Evolutionary conservation across 192 early-diverging fungal species (phyloP).

Genomic region (Phlyctochytrium planicorne): DNA sequence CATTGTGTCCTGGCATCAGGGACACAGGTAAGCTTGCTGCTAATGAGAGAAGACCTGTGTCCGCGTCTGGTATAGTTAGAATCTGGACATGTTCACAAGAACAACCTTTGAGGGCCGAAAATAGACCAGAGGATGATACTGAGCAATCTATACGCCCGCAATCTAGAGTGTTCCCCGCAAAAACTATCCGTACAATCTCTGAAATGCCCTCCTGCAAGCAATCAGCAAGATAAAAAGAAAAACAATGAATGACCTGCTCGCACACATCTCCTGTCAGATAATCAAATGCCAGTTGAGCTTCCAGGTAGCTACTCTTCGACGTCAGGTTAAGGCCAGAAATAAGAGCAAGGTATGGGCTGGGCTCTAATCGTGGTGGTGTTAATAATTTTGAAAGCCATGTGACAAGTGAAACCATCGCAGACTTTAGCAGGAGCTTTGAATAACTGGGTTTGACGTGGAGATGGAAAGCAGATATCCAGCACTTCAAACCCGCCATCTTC

Average conservation of each 20-base stretch:
- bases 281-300: conserved; percentile 74
- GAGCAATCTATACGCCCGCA: conserved; percentile 29
- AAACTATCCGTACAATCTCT: conserved; percentile 67
- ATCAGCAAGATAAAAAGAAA: neutral
- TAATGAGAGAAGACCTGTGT: conserved; percentile 66
- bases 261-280: conserved; percentile 79
- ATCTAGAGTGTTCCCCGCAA: conserved; percentile 69
- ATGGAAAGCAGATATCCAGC: conserved; percentile 68
- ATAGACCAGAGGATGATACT: neutral
- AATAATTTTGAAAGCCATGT: neutral
- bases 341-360: conserved; percentile 71
- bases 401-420: neutral
- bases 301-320: conserved; percentile 45
- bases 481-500: conserved; percentile 80
- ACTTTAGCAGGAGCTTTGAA: neutral
- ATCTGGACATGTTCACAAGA: neutral
- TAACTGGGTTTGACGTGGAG: neutral
- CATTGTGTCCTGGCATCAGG: conserved; percentile 78
- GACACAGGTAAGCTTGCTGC: conserved; percentile 63
- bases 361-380: conserved; percentile 11
- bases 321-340: conserved; percentile 79
- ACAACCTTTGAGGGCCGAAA: neutral
- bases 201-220: conserved; percentile 58
- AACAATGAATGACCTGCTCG: conserved; percentile 33
- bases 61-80: conserved; percentile 39